A percentile compares a stretch with the other conserved stretches of the same genome.
These are phyloP conservation scores for Fusarium agapanthi DNA, from an alignment of 2,329 filamentous ascomycete genomes.

Conservation along the genomic window DNA sequence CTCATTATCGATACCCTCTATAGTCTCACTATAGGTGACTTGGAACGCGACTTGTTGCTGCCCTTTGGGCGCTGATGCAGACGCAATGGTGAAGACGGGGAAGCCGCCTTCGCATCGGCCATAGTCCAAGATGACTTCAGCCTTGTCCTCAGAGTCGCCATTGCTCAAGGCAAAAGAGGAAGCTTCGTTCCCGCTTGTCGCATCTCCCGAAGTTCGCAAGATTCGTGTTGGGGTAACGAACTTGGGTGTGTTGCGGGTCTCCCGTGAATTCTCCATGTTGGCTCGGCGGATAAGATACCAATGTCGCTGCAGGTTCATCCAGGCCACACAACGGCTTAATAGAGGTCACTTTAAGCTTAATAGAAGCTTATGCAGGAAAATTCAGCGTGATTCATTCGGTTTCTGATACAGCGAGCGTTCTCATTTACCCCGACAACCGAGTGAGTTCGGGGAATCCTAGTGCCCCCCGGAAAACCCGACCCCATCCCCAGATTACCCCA, in stretches of 20 bases:
- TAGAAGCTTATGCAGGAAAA: not conserved
- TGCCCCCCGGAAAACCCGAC: not conserved
- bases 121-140: not conserved
- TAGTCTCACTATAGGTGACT: not conserved
- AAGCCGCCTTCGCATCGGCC: not conserved
- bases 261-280: not conserved
- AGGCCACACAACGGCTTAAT: accelerated
- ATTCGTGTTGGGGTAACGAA: not conserved
- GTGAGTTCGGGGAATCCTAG: not conserved
- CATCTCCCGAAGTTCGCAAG: not conserved
- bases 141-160: not conserved
- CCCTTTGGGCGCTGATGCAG: not conserved
- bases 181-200: accelerated
- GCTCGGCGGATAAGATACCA: not conserved
- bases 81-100: not conserved
- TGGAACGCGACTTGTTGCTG: not conserved
- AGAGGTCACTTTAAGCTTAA: not conserved
- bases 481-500: not conserved
- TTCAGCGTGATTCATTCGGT: not conserved
- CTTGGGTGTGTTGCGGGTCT: too few species aligned
- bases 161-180: not conserved
- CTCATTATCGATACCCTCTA: not conserved
- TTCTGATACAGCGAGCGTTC: not conserved
- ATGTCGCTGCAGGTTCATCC: accelerated
- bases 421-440: not conserved